Conservation (phyloP, 2,329 filamentous ascomycete genomes). For the Zymoseptoria pseudotritici region DNA sequence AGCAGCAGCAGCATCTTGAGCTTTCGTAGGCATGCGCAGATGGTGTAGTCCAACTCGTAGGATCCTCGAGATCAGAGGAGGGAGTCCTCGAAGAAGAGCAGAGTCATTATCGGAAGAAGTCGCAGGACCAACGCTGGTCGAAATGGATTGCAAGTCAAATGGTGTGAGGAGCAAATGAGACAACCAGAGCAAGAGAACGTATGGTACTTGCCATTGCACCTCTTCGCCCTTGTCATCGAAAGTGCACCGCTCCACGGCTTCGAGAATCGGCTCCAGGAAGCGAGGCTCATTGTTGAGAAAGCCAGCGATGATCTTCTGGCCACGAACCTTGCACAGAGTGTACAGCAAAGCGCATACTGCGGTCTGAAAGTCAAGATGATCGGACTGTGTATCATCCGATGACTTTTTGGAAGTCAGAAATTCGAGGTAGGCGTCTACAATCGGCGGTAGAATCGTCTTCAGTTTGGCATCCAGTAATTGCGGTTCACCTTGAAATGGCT, state of each 20-base stretch:
- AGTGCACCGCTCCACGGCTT: slow-evolving; percentile 59
- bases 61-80: slow-evolving; percentile 62
- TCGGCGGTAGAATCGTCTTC: slow-evolving; percentile 62
- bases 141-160: slow-evolving; percentile 85
- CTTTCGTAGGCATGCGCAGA: slow-evolving; percentile 70
- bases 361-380: slow-evolving; percentile 44
- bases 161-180: slow-evolving; percentile 56
- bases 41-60: slow-evolving; percentile 65
- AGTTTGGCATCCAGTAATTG: slow-evolving; percentile 85
- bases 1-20: slow-evolving; percentile 77
- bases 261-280: slow-evolving; percentile 72
- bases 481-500: slow-evolving; percentile 90
- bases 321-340: slow-evolving; percentile 86
- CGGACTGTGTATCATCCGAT: slow-evolving; percentile 14
- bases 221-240: slow-evolving; percentile 12
- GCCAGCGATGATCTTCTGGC: slow-evolving; percentile 82
- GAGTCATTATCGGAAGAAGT: slow-evolving; percentile 43
- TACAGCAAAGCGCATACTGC: slow-evolving; percentile 78
- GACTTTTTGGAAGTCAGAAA: slow-evolving; percentile 41
- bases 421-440: slow-evolving; percentile 69
- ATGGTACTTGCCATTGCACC: slow-evolving; percentile 71
- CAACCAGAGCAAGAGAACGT: slow-evolving; percentile 77
- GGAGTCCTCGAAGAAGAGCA: slow-evolving; percentile 52
- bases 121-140: slow-evolving; percentile 43
- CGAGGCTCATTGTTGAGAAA: slow-evolving; percentile 87